A percentile compares a stretch with the other conserved stretches of the same genome.
Conservation (phyloP, 2,329 filamentous ascomycete species). For the Colletotrichum sp. region DNA sequence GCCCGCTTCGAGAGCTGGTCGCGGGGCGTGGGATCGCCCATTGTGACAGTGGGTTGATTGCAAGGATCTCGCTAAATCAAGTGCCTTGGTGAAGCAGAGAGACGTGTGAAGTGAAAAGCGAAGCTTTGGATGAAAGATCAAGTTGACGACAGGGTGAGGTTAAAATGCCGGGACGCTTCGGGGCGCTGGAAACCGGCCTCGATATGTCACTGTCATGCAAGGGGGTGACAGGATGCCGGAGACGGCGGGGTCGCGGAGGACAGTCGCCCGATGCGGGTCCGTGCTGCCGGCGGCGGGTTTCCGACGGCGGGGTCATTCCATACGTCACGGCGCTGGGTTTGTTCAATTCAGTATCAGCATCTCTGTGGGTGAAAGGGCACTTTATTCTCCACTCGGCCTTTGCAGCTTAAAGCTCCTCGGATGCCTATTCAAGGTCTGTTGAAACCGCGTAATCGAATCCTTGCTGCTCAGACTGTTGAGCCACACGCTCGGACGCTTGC, state of each 20-base stretch:
- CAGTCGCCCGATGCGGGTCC: conserved; percentile 12
- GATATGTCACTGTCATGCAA: not conserved
- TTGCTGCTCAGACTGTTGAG: not conserved
- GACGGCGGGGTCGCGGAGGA: not conserved
- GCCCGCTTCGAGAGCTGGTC: conserved; percentile 26
- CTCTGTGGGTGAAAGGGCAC: not conserved
- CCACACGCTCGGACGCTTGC: not conserved
- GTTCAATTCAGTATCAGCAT: not conserved
- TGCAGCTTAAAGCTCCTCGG: not conserved
- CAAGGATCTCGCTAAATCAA: not conserved
- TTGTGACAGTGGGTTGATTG: not conserved
- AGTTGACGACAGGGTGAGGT: not conserved
- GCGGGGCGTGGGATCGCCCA: conserved; percentile 7
- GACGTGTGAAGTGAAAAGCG: not conserved
- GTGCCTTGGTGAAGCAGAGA: not conserved
- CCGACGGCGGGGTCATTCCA: too few species aligned
- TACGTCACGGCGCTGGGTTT: not conserved
- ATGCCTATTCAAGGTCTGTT: too few species aligned
- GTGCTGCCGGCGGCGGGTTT: not conserved
- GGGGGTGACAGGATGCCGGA: conserved; percentile 13
- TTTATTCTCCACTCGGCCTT: rapidly evolving
- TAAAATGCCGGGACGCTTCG: not conserved
- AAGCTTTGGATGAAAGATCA: too few species aligned
- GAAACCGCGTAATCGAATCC: too few species aligned
- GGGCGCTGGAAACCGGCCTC: not conserved